These are phyloP conservation scores for Fallopia convolvulus DNA, from an alignment of 148 eudicot genomes.

Conservation along the genomic window DNA sequence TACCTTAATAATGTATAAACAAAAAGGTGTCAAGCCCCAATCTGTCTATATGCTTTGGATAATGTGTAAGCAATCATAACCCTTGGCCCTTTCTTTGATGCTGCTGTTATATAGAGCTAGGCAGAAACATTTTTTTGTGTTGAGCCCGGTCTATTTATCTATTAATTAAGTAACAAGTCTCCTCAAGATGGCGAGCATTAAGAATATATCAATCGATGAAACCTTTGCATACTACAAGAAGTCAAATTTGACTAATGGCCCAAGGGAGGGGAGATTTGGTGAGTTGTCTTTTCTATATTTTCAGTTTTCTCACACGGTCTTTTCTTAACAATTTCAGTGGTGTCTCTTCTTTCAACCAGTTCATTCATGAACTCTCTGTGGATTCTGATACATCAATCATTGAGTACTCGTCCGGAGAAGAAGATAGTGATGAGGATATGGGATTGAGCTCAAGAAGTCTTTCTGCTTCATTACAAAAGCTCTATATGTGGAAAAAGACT, in stretches of 20 bases:
- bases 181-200: neutral
- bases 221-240: neutral
- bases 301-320: neutral
- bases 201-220: neutral
- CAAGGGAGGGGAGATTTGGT: neutral
- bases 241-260: neutral
- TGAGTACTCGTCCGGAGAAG: slow-evolving; percentile 62
- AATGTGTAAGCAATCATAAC: neutral
- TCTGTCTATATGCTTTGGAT: neutral
- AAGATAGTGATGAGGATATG: slow-evolving; percentile 49
- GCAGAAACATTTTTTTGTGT: neutral
- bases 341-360: slow-evolving; percentile 90
- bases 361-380: slow-evolving; percentile 79
- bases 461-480: too few relatives aligned
- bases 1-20: neutral
- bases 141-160: neutral
- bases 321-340: slow-evolving; percentile 51
- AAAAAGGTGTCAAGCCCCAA: neutral
- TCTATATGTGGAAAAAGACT: too few relatives aligned
- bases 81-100: neutral
- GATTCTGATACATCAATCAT: slow-evolving; percentile 74
- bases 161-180: neutral
- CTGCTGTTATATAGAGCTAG: neutral
- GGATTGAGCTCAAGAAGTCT: too few relatives aligned
- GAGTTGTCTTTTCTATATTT: neutral